A percentile compares a stretch with the other conserved stretches of the same genome.
These are phyloP conservation scores for Kondoa malvinella DNA, from an alignment of 768 basidiomycete genomes.

Conservation along the genomic window DNA sequence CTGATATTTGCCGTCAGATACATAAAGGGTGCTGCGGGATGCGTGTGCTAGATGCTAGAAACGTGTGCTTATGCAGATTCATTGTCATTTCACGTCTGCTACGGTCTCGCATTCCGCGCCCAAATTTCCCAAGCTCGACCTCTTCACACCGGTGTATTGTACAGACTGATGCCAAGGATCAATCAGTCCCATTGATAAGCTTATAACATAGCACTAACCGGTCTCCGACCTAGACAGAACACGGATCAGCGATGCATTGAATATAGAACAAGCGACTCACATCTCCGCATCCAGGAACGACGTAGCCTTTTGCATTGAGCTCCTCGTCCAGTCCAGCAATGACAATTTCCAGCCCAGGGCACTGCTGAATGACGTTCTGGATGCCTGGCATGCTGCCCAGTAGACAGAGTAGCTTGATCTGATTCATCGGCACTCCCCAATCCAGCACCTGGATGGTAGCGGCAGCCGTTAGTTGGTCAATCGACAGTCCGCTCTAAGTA, in stretches of 20 bases:
- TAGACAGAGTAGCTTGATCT: slow-evolving; percentile 66
- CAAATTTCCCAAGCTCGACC: no score
- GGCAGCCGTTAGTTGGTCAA: slow-evolving; percentile 7
- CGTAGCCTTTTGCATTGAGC: slow-evolving; percentile 57
- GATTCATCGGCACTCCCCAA: slow-evolving; percentile 37
- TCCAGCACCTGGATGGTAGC: background rate
- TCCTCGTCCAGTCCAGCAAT: slow-evolving; percentile 24
- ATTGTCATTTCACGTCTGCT: no score
- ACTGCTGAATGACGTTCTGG: slow-evolving; percentile 44
- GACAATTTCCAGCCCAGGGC: slow-evolving; percentile 62
- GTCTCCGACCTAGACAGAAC: background rate
- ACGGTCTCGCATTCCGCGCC: no score
- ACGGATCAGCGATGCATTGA: background rate
- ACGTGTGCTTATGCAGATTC: no score
- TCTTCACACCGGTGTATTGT: background rate
- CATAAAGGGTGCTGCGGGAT: no score
- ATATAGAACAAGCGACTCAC: background rate
- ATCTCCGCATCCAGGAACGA: slow-evolving; percentile 81
- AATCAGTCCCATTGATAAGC: background rate
- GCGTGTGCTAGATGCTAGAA: no score
- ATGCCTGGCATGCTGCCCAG: slow-evolving; percentile 64
- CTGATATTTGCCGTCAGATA: no score
- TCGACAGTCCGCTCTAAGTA: slow-evolving; percentile 51
- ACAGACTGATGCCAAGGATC: background rate
- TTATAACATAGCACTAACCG: background rate